Evolutionary conservation across 2,329 filamentous ascomycete genomes (phyloP).

Genomic region (Venturia aucupariae): DNA sequence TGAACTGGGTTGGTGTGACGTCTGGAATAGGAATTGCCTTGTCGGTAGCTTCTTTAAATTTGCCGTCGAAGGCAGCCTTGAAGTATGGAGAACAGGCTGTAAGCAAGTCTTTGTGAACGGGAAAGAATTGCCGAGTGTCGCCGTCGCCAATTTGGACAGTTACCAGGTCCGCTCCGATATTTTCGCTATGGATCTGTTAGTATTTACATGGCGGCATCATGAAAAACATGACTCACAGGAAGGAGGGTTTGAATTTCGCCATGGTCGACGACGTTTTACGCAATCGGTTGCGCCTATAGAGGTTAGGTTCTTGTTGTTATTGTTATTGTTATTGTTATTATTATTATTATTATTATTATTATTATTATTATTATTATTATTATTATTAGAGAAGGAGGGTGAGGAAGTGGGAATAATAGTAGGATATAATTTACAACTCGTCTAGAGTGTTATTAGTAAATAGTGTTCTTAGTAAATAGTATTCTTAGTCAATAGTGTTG

Average conservation of each 20-base stretch:
- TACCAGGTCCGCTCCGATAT: not conserved
- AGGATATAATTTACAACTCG: too few species aligned
- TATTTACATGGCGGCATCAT: not conserved
- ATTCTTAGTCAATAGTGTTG: not conserved
- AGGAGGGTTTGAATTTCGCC: not conserved
- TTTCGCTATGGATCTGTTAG: not conserved
- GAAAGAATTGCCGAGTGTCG: not conserved
- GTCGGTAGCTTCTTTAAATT: not conserved
- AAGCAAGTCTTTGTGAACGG: slow-evolving; percentile 5
- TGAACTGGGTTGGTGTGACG: not conserved
- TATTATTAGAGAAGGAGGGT: too few species aligned
- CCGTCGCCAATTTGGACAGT: not conserved
- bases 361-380: not conserved
- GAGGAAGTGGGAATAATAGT: too few species aligned
- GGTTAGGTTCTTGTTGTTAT: not conserved
- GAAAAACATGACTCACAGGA: not conserved
- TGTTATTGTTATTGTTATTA: not conserved
- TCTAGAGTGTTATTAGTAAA: not conserved
- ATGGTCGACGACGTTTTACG: not conserved
- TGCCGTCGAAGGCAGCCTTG: not conserved
- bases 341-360: not conserved
- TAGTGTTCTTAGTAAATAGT: not conserved
- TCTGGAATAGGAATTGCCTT: not conserved
- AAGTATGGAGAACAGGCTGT: slow-evolving; percentile 10
- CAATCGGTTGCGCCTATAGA: not conserved